phyloP scores from a whole-genome alignment of 1,284 basidiomycete species.

The Tetrapyrgos nigripes region DNA sequence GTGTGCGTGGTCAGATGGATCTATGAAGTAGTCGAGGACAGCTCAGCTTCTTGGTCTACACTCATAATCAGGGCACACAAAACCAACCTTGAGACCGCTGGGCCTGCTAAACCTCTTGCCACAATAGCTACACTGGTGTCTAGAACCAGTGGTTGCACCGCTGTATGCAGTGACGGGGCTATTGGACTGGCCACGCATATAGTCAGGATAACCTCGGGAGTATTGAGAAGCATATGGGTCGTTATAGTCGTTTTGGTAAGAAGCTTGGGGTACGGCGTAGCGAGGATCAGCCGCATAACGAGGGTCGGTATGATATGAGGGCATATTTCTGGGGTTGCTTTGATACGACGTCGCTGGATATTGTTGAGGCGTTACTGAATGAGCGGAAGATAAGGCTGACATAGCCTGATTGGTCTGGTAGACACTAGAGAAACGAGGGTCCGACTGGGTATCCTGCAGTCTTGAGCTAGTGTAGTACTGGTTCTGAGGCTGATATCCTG shows the following conservation, averaged over 20 bases:
- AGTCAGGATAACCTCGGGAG: conserved; percentile 1
- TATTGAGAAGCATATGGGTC: neutral
- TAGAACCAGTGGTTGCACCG: conserved; percentile 21
- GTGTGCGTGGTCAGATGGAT: conserved; percentile 65
- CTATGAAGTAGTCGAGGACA: conserved; percentile 30
- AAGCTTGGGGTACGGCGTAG: neutral
- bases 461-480: conserved; percentile 6
- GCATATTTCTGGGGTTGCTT: neutral
- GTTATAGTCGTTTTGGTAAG: conserved; percentile 4
- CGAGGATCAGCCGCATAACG: neutral
- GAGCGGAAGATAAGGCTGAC: conserved; percentile 10
- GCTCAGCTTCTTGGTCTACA: conserved; percentile 5
- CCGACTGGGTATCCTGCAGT: conserved; percentile 5
- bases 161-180: conserved; percentile 18
- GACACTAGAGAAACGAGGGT: conserved; percentile 18
- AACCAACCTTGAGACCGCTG: conserved; percentile 55
- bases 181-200: conserved; percentile 14
- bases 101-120: conserved; percentile 61
- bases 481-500: neutral
- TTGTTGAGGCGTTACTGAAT: conserved; percentile 3
- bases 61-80: conserved; percentile 5
- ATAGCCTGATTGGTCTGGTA: conserved; percentile 18
- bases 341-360: neutral
- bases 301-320: neutral
- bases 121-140: conserved; percentile 55